phyloP scores from a whole-genome alignment of 106 monocot species.

The Dioscorea dumetorum region DNA sequence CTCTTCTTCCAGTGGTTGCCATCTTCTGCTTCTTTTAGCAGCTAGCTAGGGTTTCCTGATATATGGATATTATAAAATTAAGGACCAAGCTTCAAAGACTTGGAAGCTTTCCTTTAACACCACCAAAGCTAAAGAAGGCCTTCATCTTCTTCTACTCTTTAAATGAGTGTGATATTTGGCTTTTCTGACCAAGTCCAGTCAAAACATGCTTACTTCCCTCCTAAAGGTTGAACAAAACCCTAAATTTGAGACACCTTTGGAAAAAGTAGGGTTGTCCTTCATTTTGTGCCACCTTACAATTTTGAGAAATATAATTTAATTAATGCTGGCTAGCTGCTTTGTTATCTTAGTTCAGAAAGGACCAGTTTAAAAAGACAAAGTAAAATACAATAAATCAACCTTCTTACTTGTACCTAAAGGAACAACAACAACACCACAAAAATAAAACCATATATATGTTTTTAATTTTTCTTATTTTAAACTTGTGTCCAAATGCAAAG shows the following conservation, averaged over 20 bases:
- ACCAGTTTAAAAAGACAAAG: background rate
- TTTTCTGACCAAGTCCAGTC: conserved; percentile 51
- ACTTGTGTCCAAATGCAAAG: too few species aligned
- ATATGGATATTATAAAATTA: background rate
- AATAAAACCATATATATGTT: too few species aligned
- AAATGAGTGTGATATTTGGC: background rate
- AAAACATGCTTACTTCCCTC: conserved; percentile 16
- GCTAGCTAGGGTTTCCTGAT: background rate
- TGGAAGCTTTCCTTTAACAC: background rate
- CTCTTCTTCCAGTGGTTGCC: conserved; percentile 29
- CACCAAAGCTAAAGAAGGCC: background rate
- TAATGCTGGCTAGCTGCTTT: background rate
- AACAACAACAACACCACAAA: too few species aligned
- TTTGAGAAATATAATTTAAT: background rate
- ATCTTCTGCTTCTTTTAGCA: conserved; percentile 10
- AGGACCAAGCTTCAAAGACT: background rate
- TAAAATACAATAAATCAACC: background rate
- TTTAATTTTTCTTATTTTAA: too few species aligned
- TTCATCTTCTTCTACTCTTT: background rate
- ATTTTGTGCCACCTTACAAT: background rate
- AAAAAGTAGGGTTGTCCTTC: background rate
- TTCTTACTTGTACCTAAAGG: too few species aligned
- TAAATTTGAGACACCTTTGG: conserved; percentile 3
- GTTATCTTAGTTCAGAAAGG: background rate
- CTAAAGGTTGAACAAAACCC: conserved; percentile 23